phyloP scores from a whole-genome alignment of 106 monocot genomes.

The Dioscorea dumetorum region DNA sequence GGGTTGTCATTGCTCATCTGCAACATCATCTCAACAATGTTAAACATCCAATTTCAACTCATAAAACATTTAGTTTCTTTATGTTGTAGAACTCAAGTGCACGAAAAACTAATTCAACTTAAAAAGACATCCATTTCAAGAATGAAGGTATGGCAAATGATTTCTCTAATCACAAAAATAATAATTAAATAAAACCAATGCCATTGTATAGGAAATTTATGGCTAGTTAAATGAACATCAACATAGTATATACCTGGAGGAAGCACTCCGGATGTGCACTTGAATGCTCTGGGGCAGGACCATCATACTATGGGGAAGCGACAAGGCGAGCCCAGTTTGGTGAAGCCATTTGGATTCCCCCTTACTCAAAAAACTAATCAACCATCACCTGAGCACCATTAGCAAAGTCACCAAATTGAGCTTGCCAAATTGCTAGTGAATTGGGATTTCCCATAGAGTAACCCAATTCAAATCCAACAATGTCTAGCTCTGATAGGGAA shows the following conservation, averaged over 20 bases:
- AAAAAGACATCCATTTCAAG: not conserved
- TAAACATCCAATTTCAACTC: too few relatives aligned
- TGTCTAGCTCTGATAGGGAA: constrained; percentile 96
- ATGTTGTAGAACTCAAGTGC: not conserved
- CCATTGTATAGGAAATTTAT: not conserved
- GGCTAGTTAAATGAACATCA: not conserved
- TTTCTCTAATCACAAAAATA: not conserved
- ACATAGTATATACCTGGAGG: constrained; percentile 56
- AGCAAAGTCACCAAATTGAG: constrained; percentile 97
- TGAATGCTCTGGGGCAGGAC: constrained; percentile 97
- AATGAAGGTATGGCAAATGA: not conserved
- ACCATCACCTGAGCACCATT: constrained; percentile 98
- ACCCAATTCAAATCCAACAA: constrained; percentile 94
- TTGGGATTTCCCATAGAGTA: constrained; percentile 99
- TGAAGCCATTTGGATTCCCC: constrained; percentile 96
- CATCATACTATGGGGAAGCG: constrained; percentile 99
- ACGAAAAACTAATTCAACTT: not conserved
- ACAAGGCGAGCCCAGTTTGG: constrained; percentile 78
- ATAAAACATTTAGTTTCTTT: too few relatives aligned
- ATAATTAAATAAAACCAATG: not conserved
- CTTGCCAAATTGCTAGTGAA: constrained; percentile 95
- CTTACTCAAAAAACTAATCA: constrained; percentile 90
- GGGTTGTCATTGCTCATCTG: constrained; percentile 99
- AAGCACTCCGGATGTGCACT: constrained; percentile 81
- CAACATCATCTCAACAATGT: not conserved